These are phyloP conservation scores for Leptoxyphium fumago DNA, from an alignment of 2,329 filamentous ascomycete genomes.

Conservation along the genomic window DNA sequence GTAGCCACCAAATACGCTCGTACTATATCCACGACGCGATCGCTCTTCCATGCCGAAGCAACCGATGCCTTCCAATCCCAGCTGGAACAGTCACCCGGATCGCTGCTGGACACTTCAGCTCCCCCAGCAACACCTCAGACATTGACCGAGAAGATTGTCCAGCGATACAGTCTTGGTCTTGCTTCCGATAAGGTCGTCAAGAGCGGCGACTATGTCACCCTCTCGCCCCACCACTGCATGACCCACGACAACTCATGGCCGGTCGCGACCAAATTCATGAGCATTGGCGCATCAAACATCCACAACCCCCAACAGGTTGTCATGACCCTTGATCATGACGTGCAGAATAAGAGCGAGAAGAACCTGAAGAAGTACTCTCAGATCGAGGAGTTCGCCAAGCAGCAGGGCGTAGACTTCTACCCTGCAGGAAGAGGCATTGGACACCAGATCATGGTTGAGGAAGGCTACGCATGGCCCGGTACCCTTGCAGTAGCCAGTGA, in stretches of 20 bases:
- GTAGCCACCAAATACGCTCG: background rate
- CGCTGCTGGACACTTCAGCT: constrained; percentile 49
- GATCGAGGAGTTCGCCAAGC: constrained; percentile 68
- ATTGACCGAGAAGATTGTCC: constrained; percentile 84
- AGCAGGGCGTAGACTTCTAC: constrained; percentile 66
- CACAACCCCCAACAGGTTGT: constrained; percentile 61
- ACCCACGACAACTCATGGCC: constrained; percentile 77
- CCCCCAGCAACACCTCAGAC: constrained; percentile 49
- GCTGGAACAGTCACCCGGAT: constrained; percentile 48
- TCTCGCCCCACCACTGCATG: constrained; percentile 62
- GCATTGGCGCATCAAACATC: constrained; percentile 62
- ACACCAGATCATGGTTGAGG: constrained; percentile 85
- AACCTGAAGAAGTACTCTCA: constrained; percentile 72
- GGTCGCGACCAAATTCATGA: constrained; percentile 65
- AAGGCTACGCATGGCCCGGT: constrained; percentile 71
- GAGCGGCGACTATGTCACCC: constrained; percentile 69
- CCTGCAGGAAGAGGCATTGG: constrained; percentile 69
- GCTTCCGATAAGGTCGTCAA: constrained; percentile 59
- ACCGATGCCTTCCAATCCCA: constrained; percentile 50
- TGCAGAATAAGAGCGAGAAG: constrained; percentile 63
- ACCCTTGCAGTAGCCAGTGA: constrained; percentile 70
- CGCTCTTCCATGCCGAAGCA: constrained; percentile 12
- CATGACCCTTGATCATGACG: constrained; percentile 75
- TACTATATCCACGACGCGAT: background rate
- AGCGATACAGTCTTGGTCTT: constrained; percentile 64